Base-by-base conservation (phyloP, 2,329 filamentous ascomycete genomes). In the Fusarium sp. region DNA sequence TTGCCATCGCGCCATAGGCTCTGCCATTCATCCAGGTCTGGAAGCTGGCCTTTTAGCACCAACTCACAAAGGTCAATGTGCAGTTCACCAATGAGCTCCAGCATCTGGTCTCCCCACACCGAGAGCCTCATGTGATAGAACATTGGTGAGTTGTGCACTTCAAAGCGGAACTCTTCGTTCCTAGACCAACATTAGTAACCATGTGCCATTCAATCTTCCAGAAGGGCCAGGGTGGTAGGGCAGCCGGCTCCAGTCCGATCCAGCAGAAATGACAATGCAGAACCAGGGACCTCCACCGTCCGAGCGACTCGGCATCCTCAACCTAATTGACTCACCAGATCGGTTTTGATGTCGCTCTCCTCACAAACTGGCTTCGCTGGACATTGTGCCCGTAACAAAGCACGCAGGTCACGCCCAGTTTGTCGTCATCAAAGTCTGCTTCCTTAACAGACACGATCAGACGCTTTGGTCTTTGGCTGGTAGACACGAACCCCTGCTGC, bases 81-180 rank as follows among this genome's bases (percentile, higher is more conserved):
- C 10, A 78, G 20, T 61, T 79, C 77, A 32, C 77, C 77, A 68
- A 79, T 73, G 27, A 79, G 63, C 65, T 79, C 69, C 9, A 76
- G 59, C 77, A 78, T 79, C 45, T 79, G 77, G 8, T 67, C 62
- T 61, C 71, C 75, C 77, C 77, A 79, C 32, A 79, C 72, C 5
- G 75, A 78, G 40, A 78, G 58, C 65, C 77, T 73, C 43, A 79
- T 65, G 54, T 79, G 74, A 30, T 77, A 72, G 65, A 65, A 79
- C 75, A 79, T 79, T 43, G 77, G 77, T 52, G 74, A 79, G 65
- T 78, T 68, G 43, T 76, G 70, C 20, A 79, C 70, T 32, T 76
- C 62, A 37, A 79, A 78, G 40, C 72, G 67, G 52, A 79, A 79
- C 33, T 78, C 74, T 37, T 79, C 72, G 40, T 79, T 76, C 77